Evolutionary conservation across 495 filamentous ascomycete species (phyloP).

Genomic region (Chaetomium fimeti): DNA sequence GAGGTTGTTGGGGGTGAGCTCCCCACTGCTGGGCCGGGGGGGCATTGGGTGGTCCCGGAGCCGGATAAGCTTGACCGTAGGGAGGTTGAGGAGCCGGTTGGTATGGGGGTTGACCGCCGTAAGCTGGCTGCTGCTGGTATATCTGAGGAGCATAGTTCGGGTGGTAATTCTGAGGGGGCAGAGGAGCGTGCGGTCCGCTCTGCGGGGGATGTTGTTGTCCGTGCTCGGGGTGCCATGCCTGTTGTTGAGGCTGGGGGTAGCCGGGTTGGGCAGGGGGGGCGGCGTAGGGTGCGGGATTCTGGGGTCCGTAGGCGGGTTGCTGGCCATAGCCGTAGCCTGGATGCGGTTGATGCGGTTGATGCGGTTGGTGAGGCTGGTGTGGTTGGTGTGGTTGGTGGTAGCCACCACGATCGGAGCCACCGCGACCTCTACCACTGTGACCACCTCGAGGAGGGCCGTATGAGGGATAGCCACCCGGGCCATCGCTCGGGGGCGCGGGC

Average conservation of each 20-base stretch:
- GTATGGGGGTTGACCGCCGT: constrained; percentile 30
- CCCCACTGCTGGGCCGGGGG: constrained; percentile 41
- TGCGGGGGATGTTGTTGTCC: constrained; percentile 29
- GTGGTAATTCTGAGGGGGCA: constrained; percentile 50
- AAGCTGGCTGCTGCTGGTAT: constrained; percentile 37
- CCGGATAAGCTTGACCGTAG: constrained; percentile 39
- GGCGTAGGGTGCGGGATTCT: constrained; percentile 24
- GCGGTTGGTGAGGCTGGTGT: background rate
- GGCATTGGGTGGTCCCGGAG: constrained; percentile 35
- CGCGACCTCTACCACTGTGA: constrained; percentile 34
- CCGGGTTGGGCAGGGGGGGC: constrained; percentile 30
- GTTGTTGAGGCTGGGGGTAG: constrained; percentile 30
- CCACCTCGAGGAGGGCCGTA: constrained; percentile 41
- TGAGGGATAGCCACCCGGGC: constrained; percentile 32
- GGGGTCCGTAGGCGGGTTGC: constrained; percentile 32
- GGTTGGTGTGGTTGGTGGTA: constrained; percentile 26
- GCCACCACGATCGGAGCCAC: constrained; percentile 43
- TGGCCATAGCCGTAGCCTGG: constrained; percentile 30
- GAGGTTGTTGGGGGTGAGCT: constrained; percentile 42
- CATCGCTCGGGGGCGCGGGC: constrained; percentile 37
- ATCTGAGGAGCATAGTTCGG: constrained; percentile 53
- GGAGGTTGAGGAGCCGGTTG: constrained; percentile 29
- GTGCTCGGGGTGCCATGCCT: constrained; percentile 34
- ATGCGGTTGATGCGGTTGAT: constrained; percentile 4
- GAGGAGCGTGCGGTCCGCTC: constrained; percentile 33